These are phyloP conservation scores for Iris macrosiphon DNA, from an alignment of 106 monocot genomes.

Conservation along the genomic window DNA sequence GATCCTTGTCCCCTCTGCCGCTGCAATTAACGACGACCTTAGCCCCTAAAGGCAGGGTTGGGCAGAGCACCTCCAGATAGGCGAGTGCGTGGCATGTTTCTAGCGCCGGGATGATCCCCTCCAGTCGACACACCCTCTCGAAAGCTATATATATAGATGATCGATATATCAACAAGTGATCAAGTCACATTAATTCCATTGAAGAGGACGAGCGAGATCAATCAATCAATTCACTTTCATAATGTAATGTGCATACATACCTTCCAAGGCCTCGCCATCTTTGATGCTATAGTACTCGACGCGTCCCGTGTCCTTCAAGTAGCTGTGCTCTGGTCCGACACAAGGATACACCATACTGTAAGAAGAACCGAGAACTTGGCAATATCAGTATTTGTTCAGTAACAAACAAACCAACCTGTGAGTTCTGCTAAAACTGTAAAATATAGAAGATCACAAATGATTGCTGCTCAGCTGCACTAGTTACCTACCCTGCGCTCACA, in stretches of 20 bases:
- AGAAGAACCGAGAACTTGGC: no score
- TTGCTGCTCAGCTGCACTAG: not conserved
- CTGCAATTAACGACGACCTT: conserved; percentile 73
- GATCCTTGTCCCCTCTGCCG: conserved; percentile 73
- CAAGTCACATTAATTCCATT: not conserved
- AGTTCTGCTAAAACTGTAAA: not conserved
- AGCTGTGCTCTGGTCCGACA: no score
- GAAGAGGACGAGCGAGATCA: not conserved
- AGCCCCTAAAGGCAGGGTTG: conserved; percentile 44
- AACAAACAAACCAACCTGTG: not conserved
- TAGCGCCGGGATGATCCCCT: no score
- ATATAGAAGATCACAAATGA: no score
- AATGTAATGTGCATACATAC: not conserved
- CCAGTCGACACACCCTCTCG: conserved; percentile 50
- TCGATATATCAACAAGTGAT: not conserved
- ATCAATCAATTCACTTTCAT: not conserved
- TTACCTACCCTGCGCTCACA: conserved; percentile 75
- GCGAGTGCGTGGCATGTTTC: conserved; percentile 73
- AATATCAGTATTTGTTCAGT: not conserved
- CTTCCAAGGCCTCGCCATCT: no score
- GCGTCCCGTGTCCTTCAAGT: no score
- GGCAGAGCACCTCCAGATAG: conserved; percentile 61
- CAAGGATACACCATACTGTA: no score
- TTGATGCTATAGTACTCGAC: no score
- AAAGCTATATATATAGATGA: conserved; percentile 33